Conservation (phyloP, 106 monocot genomes). For the Hemerocallis citrina region DNA sequence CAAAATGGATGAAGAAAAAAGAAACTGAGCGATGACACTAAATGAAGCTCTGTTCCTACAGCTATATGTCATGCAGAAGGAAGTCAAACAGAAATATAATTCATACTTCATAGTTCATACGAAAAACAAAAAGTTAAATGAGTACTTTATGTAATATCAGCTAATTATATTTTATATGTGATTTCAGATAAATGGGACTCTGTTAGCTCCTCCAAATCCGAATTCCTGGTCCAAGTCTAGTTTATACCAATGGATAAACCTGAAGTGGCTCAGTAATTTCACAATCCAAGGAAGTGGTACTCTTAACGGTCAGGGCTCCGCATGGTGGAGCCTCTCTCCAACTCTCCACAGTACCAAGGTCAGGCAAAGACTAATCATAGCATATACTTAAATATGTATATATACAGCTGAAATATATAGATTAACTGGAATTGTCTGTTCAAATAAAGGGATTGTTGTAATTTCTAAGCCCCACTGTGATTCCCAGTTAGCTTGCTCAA, state of each 20-base stretch:
- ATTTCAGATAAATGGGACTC: constrained; percentile 44
- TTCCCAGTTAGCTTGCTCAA: too few relatives aligned
- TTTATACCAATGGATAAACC: constrained; percentile 42
- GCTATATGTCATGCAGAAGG: background rate
- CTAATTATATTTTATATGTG: background rate
- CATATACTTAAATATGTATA: too few relatives aligned
- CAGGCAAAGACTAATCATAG: background rate
- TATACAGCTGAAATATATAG: background rate
- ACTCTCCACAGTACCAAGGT: background rate
- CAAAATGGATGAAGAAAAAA: background rate
- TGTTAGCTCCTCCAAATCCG: constrained; percentile 29
- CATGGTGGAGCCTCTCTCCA: constrained; percentile 15
- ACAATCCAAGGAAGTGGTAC: constrained; percentile 39
- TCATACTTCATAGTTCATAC: background rate
- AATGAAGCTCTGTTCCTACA: too few relatives aligned
- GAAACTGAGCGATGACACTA: too few relatives aligned
- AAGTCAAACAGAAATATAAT: background rate
- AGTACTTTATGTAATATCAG: background rate
- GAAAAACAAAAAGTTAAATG: background rate
- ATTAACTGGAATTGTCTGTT: background rate
- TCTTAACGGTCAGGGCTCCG: constrained; percentile 37
- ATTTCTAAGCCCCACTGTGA: too few relatives aligned
- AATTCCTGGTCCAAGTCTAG: constrained; percentile 17
- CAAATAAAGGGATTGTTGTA: too few relatives aligned
- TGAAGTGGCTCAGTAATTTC: constrained; percentile 43